Conservation (phyloP, 495 filamentous ascomycete species). For the Talaromyces adpressus region DNA sequence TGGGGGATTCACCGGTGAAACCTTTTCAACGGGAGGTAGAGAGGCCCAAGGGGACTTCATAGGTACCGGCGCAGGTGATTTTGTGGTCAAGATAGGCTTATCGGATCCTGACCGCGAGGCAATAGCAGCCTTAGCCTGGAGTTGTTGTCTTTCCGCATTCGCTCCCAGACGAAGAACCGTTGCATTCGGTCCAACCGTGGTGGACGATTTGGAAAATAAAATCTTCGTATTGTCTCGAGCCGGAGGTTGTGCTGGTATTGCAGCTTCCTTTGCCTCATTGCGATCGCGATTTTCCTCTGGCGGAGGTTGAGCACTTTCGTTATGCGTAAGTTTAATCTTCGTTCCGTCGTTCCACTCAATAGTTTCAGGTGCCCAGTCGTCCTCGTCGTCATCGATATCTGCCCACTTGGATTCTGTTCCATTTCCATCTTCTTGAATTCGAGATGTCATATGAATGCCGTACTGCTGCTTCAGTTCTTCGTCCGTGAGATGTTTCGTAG, state of each 20-base stretch:
- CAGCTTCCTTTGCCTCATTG: constrained; percentile 7
- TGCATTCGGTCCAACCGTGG: constrained; percentile 45
- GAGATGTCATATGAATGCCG: constrained; percentile 91
- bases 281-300: constrained; percentile 11
- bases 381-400: constrained; percentile 97
- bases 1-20: constrained; percentile 55
- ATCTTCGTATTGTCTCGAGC: constrained; percentile 25
- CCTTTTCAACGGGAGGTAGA: constrained; percentile 75
- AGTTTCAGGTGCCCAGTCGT: constrained; percentile 93
- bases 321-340: constrained; percentile 71
- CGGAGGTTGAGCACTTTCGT: constrained; percentile 37
- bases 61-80: constrained; percentile 67
- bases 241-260: constrained; percentile 14
- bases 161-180: constrained; percentile 47
- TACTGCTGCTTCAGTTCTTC: constrained; percentile 94
- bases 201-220: constrained; percentile 37
- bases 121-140: constrained; percentile 38
- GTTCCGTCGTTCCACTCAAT: constrained; percentile 98
- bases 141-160: constrained; percentile 31
- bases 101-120: constrained; percentile 63
- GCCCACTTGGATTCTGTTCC: constrained; percentile 92
- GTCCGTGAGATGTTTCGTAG: constrained; percentile 90
- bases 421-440: constrained; percentile 74
- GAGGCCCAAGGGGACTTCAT: constrained; percentile 88
- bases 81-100: constrained; percentile 71